Conservation (phyloP, 2,329 filamentous ascomycete species). For the Fusarium ambrosium region DNA sequence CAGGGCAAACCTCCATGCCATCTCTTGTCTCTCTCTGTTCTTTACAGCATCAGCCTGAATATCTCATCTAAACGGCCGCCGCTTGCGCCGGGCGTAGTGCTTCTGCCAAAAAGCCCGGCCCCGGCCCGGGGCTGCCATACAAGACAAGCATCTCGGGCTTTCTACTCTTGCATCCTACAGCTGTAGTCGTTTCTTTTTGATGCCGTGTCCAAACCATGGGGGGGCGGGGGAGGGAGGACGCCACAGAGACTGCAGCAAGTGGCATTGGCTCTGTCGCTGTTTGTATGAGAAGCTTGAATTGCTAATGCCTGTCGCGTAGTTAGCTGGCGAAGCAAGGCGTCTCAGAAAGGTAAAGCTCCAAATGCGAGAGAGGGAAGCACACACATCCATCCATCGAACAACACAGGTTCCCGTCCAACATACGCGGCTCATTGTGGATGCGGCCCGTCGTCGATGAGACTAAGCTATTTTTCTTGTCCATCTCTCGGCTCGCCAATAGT, state of each 20-base stretch:
- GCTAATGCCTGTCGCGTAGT: slow-evolving; percentile 14
- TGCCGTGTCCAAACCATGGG: slow-evolving; percentile 5
- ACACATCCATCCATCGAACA: slow-evolving; percentile 8
- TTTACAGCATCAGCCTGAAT: neutral
- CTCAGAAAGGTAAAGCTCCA: slow-evolving; percentile 10
- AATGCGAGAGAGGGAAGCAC: neutral
- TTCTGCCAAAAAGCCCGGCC: slow-evolving; percentile 8
- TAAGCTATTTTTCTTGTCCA: neutral
- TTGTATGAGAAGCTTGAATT: slow-evolving; percentile 13
- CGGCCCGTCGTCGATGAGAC: slow-evolving; percentile 21
- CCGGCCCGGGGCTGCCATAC: slow-evolving; percentile 27
- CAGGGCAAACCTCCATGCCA: neutral
- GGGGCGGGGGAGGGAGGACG: neutral
- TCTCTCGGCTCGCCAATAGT: slow-evolving; percentile 9
- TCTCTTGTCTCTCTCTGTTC: neutral
- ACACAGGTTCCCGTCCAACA: neutral
- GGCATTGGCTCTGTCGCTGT: slow-evolving; percentile 1
- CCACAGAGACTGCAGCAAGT: neutral
- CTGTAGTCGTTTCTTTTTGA: slow-evolving; percentile 3
- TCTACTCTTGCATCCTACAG: slow-evolving; percentile 9
- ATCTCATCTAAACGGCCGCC: neutral
- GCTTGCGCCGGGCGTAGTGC: slow-evolving; percentile 5
- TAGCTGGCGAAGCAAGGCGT: slow-evolving; percentile 9
- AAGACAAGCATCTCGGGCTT: neutral
- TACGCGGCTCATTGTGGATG: slow-evolving; percentile 38